A percentile compares a stretch with the other conserved stretches of the same genome.
Conservation (phyloP, 176 grass and related monocot genomes). For the Cocos nucifera region DNA sequence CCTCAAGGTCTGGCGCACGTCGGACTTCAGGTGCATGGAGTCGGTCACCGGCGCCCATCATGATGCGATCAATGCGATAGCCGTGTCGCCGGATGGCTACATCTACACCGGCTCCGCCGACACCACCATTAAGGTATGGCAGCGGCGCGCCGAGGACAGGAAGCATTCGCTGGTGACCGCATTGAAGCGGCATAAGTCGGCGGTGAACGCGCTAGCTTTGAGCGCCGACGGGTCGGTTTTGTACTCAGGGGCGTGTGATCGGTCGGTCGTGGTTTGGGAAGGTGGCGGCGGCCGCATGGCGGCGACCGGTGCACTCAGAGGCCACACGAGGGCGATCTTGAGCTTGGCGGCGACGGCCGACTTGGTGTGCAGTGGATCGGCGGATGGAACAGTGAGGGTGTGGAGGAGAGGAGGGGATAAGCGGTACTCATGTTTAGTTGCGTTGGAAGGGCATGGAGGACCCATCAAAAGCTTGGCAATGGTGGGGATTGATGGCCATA, state of each 20-base stretch:
- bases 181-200: conserved; percentile 41
- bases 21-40: conserved; percentile 37
- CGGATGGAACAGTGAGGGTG: conserved; percentile 56
- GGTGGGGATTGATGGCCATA: neutral
- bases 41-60: conserved; percentile 45
- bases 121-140: conserved; percentile 44
- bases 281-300: conserved; percentile 5
- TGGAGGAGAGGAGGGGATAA: conserved; percentile 34
- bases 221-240: conserved; percentile 38
- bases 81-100: conserved; percentile 30
- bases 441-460: conserved; percentile 56
- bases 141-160: conserved; percentile 4
- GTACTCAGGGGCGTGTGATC: conserved; percentile 61
- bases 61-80: conserved; percentile 73
- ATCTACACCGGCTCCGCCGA: conserved; percentile 67
- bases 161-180: conserved; percentile 27
- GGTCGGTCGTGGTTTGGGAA: conserved; percentile 58
- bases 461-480: conserved; percentile 57
- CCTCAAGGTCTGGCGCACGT: conserved; percentile 56
- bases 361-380: conserved; percentile 61
- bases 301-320: conserved; percentile 25
- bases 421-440: conserved; percentile 44
- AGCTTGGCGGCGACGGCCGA: conserved; percentile 37
- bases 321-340: conserved; percentile 39
- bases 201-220: conserved; percentile 51